Percentiles rank a stretch among this genome's conserved stretches.
phyloP scores from a whole-genome alignment of 116 monocot species.

The Papilionanthe hybrid region DNA sequence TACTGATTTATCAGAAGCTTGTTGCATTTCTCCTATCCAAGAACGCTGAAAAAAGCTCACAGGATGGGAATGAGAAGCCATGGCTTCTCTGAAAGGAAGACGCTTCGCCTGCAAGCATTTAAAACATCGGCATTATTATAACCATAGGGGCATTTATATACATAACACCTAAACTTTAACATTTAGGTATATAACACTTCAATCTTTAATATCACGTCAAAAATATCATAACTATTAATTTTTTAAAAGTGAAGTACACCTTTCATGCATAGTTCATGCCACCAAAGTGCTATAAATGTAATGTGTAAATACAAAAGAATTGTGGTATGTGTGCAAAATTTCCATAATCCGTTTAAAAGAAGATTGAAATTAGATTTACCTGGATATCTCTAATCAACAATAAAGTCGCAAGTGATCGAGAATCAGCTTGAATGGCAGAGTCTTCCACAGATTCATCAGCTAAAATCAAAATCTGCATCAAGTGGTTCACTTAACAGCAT shows the following conservation, averaged over 20 bases:
- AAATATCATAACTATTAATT: no score
- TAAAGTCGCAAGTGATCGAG: slow-evolving; percentile 75
- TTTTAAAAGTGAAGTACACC: no score
- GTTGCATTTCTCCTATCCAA: slow-evolving; percentile 89
- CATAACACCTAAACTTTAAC: no score
- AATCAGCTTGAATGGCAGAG: slow-evolving; percentile 82
- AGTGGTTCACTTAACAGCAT: not conserved
- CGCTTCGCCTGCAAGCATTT: slow-evolving; percentile 54
- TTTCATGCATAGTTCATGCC: no score
- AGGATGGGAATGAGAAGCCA: slow-evolving; percentile 25
- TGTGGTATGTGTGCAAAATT: no score
- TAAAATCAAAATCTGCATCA: slow-evolving; percentile 65
- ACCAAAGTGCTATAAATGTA: no score
- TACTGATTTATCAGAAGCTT: slow-evolving; percentile 69
- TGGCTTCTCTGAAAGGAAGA: slow-evolving; percentile 46
- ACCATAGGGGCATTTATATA: not conserved
- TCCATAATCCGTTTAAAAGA: not conserved
- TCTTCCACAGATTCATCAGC: slow-evolving; percentile 87
- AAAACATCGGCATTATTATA: not conserved
- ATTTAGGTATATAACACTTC: no score
- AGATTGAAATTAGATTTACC: slow-evolving; percentile 22
- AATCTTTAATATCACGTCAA: no score
- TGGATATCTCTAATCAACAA: slow-evolving; percentile 81
- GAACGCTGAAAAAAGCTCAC: slow-evolving; percentile 56
- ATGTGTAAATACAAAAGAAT: no score